phyloP scores from a whole-genome alignment of 495 filamentous ascomycete species.

The Thozetella sp. region DNA sequence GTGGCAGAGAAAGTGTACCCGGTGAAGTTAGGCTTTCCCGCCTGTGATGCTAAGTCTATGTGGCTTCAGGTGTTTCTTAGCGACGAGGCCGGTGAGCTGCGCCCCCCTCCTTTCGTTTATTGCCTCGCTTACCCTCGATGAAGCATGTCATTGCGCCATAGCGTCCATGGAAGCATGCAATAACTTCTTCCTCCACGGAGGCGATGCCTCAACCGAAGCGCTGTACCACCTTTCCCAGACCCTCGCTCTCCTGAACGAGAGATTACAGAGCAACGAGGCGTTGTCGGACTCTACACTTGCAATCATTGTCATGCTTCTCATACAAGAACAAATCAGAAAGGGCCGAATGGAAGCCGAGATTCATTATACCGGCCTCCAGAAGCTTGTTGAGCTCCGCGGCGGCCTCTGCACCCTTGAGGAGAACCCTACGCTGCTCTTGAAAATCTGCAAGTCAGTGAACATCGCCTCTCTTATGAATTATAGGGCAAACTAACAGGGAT shows the following conservation, averaged over 20 bases:
- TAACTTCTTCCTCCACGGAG: not conserved
- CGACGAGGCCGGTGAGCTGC: not conserved
- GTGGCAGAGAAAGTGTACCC: not conserved
- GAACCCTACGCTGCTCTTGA: constrained; percentile 15
- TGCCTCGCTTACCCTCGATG: not conserved
- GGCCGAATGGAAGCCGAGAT: constrained; percentile 11
- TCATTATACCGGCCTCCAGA: constrained; percentile 19
- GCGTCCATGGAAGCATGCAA: not conserved
- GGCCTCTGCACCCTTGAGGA: constrained; percentile 19
- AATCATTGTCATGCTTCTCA: constrained; percentile 1
- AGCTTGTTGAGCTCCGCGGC: constrained; percentile 21
- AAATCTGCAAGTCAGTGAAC: constrained; percentile 26
- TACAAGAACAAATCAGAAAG: not conserved
- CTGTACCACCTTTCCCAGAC: constrained; percentile 2
- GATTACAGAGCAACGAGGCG: not conserved
- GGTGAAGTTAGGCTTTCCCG: not conserved
- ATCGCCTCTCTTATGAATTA: not conserved
- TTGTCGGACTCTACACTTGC: constrained; percentile 1
- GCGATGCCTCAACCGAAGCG: not conserved
- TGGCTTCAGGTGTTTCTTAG: not conserved
- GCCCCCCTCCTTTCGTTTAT: not conserved
- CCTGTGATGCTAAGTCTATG: not conserved
- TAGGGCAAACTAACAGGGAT: not conserved
- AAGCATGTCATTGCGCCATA: not conserved
- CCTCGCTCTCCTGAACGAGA: not conserved